A percentile compares a stretch with the other conserved stretches of the same genome.
Conservation (phyloP, 2,329 filamentous ascomycete species). For the Aquanectria penicillioides region DNA sequence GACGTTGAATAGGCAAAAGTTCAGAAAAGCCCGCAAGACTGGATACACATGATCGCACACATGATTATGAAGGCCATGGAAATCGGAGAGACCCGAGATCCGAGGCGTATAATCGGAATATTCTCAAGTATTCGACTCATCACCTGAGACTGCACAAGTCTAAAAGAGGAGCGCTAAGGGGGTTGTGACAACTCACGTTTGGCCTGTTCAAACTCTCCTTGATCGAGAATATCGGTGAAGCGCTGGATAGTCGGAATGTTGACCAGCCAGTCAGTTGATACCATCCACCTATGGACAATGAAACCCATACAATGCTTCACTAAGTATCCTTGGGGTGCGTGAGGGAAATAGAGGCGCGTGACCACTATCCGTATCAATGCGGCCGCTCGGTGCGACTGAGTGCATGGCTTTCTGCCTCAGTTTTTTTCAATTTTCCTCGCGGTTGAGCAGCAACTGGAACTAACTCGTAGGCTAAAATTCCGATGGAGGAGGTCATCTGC, state of each 20-base stretch:
- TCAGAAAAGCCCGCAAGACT: no score
- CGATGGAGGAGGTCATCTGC: slow-evolving; percentile 8
- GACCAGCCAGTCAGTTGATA: not conserved
- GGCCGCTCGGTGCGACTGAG: not conserved
- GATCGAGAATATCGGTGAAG: slow-evolving; percentile 17
- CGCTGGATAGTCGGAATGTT: not conserved
- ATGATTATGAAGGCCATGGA: not conserved
- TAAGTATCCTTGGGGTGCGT: not conserved
- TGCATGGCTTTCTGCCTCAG: no score
- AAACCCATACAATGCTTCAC: not conserved
- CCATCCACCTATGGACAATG: not conserved
- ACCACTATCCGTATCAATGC: not conserved
- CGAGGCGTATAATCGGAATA: not conserved
- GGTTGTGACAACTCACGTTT: slow-evolving; percentile 9
- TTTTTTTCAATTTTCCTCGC: no score
- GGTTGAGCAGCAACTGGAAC: not conserved
- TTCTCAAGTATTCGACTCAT: not conserved
- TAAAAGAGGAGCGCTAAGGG: not conserved
- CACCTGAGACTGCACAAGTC: not conserved
- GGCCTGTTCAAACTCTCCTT: not conserved
- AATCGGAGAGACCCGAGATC: not conserved
- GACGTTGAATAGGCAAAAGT: no score
- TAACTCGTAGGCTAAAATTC: not conserved
- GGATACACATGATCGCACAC: no score
- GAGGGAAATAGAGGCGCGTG: slow-evolving; percentile 9